Conservation (phyloP, 2,329 filamentous ascomycete species). For the Fusarium floridanum region DNA sequence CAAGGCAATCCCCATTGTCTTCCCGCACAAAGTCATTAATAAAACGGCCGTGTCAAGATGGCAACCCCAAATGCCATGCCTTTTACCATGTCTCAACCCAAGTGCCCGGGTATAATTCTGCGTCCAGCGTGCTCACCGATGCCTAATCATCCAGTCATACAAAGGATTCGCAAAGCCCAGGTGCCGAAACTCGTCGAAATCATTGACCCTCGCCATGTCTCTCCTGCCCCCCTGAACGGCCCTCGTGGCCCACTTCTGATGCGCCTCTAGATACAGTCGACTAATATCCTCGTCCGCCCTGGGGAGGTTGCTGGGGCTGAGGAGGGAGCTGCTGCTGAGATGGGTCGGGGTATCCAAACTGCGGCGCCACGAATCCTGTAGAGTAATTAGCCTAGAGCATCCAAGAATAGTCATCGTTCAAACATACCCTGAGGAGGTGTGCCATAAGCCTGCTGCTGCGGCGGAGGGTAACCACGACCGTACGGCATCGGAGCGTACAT, state of each 20-base stretch:
- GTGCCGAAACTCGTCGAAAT: constrained; percentile 42
- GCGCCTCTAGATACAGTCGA: constrained; percentile 2
- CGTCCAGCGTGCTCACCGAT: constrained; percentile 47
- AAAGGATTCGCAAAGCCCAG: constrained; percentile 45
- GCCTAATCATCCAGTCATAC: constrained; percentile 44
- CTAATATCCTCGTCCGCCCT: constrained; percentile 60
- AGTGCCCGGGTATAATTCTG: constrained; percentile 48
- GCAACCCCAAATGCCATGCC: constrained; percentile 40
- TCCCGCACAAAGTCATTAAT: constrained; percentile 43
- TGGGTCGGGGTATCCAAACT: constrained; percentile 63
- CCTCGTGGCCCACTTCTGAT: constrained; percentile 11
- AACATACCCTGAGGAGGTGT: constrained; percentile 58
- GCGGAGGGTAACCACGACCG: constrained; percentile 54
- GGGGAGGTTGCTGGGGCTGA: constrained; percentile 54
- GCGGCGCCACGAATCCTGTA: constrained; percentile 54
- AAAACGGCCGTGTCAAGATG: constrained; percentile 47
- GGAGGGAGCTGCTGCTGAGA: constrained; percentile 56
- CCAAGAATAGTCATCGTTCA: neutral
- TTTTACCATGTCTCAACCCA: constrained; percentile 44
- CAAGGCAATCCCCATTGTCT: constrained; percentile 27
- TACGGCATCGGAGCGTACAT: constrained; percentile 55
- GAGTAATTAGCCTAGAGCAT: constrained; percentile 10
- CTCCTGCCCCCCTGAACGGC: constrained; percentile 4
- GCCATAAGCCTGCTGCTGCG: constrained; percentile 47
- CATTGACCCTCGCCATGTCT: constrained; percentile 28